Base-by-base conservation (phyloP, 768 basidiomycete genomes). In the Termitomyces bulborhizus region DNA sequence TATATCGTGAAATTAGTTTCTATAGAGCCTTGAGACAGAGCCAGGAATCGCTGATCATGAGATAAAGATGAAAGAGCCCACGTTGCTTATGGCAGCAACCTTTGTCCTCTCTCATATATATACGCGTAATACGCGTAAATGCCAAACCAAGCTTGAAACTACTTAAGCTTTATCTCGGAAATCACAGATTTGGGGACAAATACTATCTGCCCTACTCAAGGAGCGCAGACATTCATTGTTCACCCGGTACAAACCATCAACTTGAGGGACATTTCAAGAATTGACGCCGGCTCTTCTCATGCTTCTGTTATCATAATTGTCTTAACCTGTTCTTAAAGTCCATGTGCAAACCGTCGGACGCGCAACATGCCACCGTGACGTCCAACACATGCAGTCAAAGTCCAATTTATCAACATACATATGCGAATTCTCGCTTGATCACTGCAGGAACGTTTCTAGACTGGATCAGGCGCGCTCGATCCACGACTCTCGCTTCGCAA, bases 1-100 rank as follows among this genome's bases (percentile, higher is more conserved):
- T 47, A 60, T 51, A 36, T 51, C 40, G 37, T 51, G 16, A 32
- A 42, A 37, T 6, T 18, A 37, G 18, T 37, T 13, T 52, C 49
- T 57, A 55, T 42, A 54, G 48, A 39, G 42, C 43, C 49, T 44
- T 37, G 31, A 44, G 18, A 29, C 42, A 24, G 41, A 54, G n/a
- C 52, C 16, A 43, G 45, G 26, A 57, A 37, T 40, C n/a, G 49
- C 8, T 54, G 51, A 50, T 53, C 60, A 60, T 60, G 54, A 51
- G 51, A 55, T 43, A n/a, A 46, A 51, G 34, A 27, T 27, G 31
- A 48, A 42, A 13, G 39, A 13, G 39, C 31, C 18, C 40, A 18
- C 29, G 54, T 34, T 52, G 51, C 56, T 57, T 53, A 58, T 55
- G 55, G 55, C 42, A 55, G 54, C 54, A 41, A 29, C 18, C 53